Base-by-base conservation (phyloP, 2,329 filamentous ascomycete genomes). In the Chaetomiaceae sp. region DNA sequence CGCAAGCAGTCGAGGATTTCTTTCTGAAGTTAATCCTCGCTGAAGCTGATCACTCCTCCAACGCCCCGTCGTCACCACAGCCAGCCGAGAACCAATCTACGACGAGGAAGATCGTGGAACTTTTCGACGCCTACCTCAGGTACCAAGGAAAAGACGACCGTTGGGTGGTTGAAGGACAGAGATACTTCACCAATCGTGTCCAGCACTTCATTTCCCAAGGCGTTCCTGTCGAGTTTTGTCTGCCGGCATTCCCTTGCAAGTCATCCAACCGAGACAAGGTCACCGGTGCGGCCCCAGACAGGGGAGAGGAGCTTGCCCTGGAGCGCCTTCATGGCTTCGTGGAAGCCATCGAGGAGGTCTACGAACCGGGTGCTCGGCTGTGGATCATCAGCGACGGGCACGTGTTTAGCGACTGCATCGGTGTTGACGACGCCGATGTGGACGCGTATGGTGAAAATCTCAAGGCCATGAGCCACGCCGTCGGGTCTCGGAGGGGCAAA, bases 321-420 rank as follows among this genome's bases (percentile, higher is more conserved):
- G 50, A 57, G 37, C 48, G 50, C 1, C 50, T 57, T 3, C 55
- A 57, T 20, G 39, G 39, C 2, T 57, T 57, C 30, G 48, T 55
- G 30, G 40, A 53, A 14, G 53, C 49, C 33, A 31, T 57, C 30
- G 40, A 53, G 27, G 27, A 39, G 2, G 25, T 55, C 3, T 53
- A 55, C 33, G n/a, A 46, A 37, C 52, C 53, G 1, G 55, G 55
- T 1, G 55, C 50, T n/a, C 55, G 48, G 34, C 34, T 57, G 4
- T 57, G 53, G 55, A 41, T 57, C 35, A 54, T 57, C 51, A 57
- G 55, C 40, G 55, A 57, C 25, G 55, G 55, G 21, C 55, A 57
- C 35, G 55, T 57, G 40, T 57, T 57, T 27, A 57, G 55, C 33
- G 55, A 57, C 45, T 55, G 50, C 37, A 55, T 57, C 13, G 55